Percentiles rank a stretch among this genome's conserved stretches.
phyloP scores from a whole-genome alignment of 2,329 filamentous ascomycete genomes.

The Chalaropsis thielavioides region DNA sequence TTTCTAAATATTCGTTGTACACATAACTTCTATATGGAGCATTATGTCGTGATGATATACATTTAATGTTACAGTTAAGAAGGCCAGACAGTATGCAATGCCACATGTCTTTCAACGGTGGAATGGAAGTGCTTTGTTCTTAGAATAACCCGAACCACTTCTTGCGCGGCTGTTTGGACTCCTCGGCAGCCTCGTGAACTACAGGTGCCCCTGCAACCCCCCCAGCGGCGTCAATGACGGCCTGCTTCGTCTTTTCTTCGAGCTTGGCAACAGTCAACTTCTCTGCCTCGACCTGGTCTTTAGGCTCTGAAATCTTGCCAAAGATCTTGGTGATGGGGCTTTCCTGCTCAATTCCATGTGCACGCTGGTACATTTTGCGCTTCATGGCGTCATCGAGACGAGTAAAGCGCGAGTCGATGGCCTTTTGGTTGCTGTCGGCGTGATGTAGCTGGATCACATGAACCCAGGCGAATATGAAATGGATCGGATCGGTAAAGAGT shows the following conservation, averaged over 20 bases:
- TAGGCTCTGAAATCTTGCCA: slow-evolving; percentile 26
- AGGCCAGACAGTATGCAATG: background rate
- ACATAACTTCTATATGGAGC: background rate
- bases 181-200: background rate
- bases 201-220: background rate
- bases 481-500: slow-evolving; percentile 54
- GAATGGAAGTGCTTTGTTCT: background rate
- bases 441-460: slow-evolving; percentile 66
- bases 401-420: slow-evolving; percentile 55
- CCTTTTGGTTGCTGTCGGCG: slow-evolving; percentile 52
- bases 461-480: slow-evolving; percentile 48
- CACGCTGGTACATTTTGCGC: slow-evolving; percentile 69
- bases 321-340: slow-evolving; percentile 38
- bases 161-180: slow-evolving; percentile 8
- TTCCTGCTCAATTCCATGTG: slow-evolving; percentile 61
- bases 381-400: slow-evolving; percentile 78
- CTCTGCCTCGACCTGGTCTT: slow-evolving; percentile 26
- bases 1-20: background rate
- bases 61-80: slow-evolving; percentile 2
- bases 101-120: background rate
- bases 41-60: background rate
- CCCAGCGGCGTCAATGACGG: slow-evolving; percentile 13
- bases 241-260: slow-evolving; percentile 15
- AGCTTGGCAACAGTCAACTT: slow-evolving; percentile 20
- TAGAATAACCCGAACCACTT: slow-evolving; percentile 17